phyloP scores from a whole-genome alignment of 192 early-diverging fungal genomes.

The Backusella australiensis region DNA sequence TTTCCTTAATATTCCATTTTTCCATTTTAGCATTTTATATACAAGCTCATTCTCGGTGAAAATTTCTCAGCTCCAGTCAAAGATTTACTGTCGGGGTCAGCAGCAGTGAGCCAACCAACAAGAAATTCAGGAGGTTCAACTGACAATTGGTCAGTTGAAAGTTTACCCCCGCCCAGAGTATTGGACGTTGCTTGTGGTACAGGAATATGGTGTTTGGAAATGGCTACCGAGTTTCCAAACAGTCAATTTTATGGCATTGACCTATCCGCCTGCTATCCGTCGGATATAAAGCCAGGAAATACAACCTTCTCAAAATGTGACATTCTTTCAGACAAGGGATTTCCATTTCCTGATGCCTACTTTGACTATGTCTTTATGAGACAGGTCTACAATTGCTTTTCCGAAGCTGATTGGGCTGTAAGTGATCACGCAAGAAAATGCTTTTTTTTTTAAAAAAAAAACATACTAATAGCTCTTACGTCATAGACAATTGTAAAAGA shows the following conservation, averaged over 20 bases:
- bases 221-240: constrained; percentile 34
- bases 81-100: constrained; percentile 9
- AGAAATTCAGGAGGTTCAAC: background rate
- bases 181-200: constrained; percentile 2
- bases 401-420: constrained; percentile 20
- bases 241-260: constrained; percentile 35
- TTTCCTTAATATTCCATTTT: background rate
- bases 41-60: constrained; percentile 2
- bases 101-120: background rate
- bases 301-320: constrained; percentile 14
- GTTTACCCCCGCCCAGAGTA: background rate
- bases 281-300: constrained; percentile 22
- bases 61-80: constrained; percentile 31
- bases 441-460: background rate
- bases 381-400: constrained; percentile 21
- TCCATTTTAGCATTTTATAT: constrained; percentile 2
- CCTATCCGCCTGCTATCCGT: constrained; percentile 30
- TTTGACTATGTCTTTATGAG: constrained; percentile 33
- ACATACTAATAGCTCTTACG: background rate
- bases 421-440: background rate
- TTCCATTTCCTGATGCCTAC: constrained; percentile 11
- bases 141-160: constrained; percentile 5
- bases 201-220: constrained; percentile 34
- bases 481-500: constrained; percentile 19
- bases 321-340: background rate